A percentile compares a stretch with the other conserved stretches of the same genome.
These are phyloP conservation scores for Volutella citrinella DNA, from an alignment of 2,329 filamentous ascomycete genomes.

Conservation along the genomic window DNA sequence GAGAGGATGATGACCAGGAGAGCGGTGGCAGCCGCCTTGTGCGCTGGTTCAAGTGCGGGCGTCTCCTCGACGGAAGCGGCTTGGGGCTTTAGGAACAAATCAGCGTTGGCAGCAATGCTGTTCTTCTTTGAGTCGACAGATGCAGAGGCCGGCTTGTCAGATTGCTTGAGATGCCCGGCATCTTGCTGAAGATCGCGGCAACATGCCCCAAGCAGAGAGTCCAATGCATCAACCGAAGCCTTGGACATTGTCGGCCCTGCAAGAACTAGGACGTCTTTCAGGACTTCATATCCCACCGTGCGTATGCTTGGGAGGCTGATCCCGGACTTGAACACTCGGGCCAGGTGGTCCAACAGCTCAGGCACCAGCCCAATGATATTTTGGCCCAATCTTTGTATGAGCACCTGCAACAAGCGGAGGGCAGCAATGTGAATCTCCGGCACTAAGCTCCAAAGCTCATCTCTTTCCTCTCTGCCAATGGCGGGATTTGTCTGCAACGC, in stretches of 20 bases:
- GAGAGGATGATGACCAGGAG: constrained; percentile 64
- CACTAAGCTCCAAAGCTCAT: constrained; percentile 70
- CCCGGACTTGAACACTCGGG: constrained; percentile 65
- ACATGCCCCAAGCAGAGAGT: constrained; percentile 60
- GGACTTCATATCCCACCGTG: constrained; percentile 55
- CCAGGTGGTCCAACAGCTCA: constrained; percentile 66
- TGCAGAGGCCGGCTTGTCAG: constrained; percentile 30
- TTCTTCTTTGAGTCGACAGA: constrained; percentile 36
- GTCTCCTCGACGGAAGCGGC: constrained; percentile 29
- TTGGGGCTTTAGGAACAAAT: constrained; percentile 60
- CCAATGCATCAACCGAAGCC: constrained; percentile 60
- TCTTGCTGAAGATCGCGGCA: constrained; percentile 70
- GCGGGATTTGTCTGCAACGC: constrained; percentile 66
- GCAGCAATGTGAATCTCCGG: constrained; percentile 71
- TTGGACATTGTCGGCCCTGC: constrained; percentile 67
- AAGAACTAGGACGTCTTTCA: constrained; percentile 55
- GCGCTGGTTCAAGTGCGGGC: constrained; percentile 38
- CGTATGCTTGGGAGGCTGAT: constrained; percentile 55
- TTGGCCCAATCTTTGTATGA: constrained; percentile 57
- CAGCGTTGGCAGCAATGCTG: constrained; percentile 58
- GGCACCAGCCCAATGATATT: constrained; percentile 59
- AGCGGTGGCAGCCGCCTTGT: constrained; percentile 53
- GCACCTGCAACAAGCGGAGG: constrained; percentile 57
- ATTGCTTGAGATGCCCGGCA: constrained; percentile 43
- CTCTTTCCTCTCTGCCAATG: constrained; percentile 75